Base-by-base conservation (phyloP, 2,329 filamentous ascomycete species). In the Elsinoe batatas region DNA sequence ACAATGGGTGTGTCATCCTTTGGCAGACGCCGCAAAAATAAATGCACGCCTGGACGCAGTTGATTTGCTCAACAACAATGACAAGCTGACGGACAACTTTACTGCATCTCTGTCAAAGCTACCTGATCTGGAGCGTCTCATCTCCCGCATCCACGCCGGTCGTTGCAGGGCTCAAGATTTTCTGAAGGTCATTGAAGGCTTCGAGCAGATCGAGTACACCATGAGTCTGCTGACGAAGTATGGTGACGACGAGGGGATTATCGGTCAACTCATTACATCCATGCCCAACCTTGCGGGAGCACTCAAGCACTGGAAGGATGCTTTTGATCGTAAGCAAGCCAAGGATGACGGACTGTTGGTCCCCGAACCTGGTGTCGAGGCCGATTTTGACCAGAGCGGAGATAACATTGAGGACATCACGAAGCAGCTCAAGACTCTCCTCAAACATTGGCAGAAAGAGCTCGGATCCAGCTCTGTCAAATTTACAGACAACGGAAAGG, bases 171-270 rank as follows among this genome's bases (percentile, higher is more conserved):
- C 90, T 0, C 87, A 93, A 56, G 93, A 98, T 67, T 98, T 98
- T 68, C 83, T 97, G 44, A 87, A 84, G 47, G 91, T 97, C 0
- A 76, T 98, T 0, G 91, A 97, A 69, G 93, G 93, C 0, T 98
- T 96, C 63, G 93, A 97, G 73, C 91, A 96, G 70, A 97, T 98
- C 44, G 90, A 96, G 60, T 93, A 95, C 68, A 95, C 91, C 0
- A 88, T 95, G 79, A 80, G 82, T 53, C 77, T 97, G 18, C 78
- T 97, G 1, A 77, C 79, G 46, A 79, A 84, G 7, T 87, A 87
- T 63, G 82, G 84, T 54, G 80, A 84, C n/a, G 87, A 85, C 2
- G 85, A 89, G 50, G 87, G 89, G 2, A 79, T 97, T 2, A 85
- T 98, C 40, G 87, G 90, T 57, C 84, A 90, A 54, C 80, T 98